phyloP scores from a whole-genome alignment of 208 protist genomes.

The Trypanosoma grayi region DNA sequence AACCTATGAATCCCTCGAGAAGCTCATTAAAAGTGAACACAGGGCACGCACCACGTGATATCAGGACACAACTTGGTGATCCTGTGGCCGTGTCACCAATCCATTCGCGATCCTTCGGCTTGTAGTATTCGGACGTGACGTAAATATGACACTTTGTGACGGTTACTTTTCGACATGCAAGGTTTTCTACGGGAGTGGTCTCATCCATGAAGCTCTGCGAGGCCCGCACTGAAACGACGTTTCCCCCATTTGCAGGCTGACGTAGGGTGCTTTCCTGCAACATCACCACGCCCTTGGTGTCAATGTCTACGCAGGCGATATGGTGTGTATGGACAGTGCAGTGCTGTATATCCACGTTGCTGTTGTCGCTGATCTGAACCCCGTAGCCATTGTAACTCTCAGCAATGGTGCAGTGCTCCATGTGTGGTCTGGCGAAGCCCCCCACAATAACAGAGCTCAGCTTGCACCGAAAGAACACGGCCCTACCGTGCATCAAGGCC shows the following conservation, averaged over 20 bases:
- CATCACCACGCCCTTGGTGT: conserved; percentile 70
- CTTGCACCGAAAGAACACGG: conserved; percentile 59
- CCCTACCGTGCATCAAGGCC: conserved; percentile 48
- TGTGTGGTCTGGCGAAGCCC: conserved; percentile 34
- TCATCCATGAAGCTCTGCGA: conserved; percentile 32
- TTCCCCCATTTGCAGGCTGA: conserved; percentile 47
- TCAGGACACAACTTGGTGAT: conserved; percentile 57
- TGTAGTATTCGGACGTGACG: conserved; percentile 29
- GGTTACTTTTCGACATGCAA: conserved; percentile 54
- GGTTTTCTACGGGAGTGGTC: conserved; percentile 7
- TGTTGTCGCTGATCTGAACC: conserved; percentile 57
- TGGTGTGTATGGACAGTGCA: conserved; percentile 61
- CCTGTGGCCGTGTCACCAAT: conserved; percentile 17
- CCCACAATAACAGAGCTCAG: conserved; percentile 66
- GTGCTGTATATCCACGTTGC: conserved; percentile 45
- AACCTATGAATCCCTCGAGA: conserved; percentile 66
- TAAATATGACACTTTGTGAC: conserved; percentile 65
- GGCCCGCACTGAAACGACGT: conserved; percentile 51
- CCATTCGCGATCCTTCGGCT: conserved; percentile 24
- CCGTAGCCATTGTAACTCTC: conserved; percentile 73
- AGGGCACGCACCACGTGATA: conserved; percentile 63
- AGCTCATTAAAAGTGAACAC: conserved; percentile 70
- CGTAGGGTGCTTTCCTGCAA: conserved; percentile 57
- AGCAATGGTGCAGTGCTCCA: conserved; percentile 68
- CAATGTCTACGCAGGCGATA: conserved; percentile 53